A percentile compares a stretch with the other conserved stretches of the same genome.
Evolutionary conservation across 2,329 filamentous ascomycete species (phyloP).

Genomic region (Cladosporium oxysporum): DNA sequence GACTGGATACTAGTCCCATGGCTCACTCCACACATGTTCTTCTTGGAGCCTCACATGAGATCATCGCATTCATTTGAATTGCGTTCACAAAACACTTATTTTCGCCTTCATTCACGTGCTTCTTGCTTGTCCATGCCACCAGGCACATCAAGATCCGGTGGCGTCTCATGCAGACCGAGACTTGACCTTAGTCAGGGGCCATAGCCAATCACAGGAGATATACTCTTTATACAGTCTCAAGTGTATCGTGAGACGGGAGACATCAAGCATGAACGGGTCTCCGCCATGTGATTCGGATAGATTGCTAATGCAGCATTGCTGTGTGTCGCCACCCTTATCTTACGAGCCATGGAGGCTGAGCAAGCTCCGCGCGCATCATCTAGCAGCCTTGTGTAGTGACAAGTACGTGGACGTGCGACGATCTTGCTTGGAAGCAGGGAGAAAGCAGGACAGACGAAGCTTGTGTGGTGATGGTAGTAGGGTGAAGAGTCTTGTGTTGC

Average conservation of each 20-base stretch:
- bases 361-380: constrained; percentile 4
- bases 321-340: constrained; percentile 4
- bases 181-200: constrained; percentile 17
- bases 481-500: constrained; percentile 10
- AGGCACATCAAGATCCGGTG: background rate
- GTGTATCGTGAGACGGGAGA: constrained; percentile 8
- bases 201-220: background rate
- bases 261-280: constrained; percentile 16
- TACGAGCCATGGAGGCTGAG: constrained; percentile 15
- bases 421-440: constrained; percentile 10
- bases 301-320: background rate
- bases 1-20: background rate
- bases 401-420: constrained; percentile 6
- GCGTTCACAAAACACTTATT: background rate
- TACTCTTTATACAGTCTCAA: background rate
- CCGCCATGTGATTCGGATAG: constrained; percentile 11
- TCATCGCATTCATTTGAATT: background rate
- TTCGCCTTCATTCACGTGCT: background rate
- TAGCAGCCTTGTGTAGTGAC: background rate
- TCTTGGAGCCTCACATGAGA: background rate
- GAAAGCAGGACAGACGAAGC: background rate
- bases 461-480: background rate
- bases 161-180: constrained; percentile 4
- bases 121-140: background rate
- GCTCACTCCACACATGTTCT: background rate